Evolutionary conservation across 208 protist species (phyloP).

Genomic region (Blastocrithidia nonstop): DNA sequence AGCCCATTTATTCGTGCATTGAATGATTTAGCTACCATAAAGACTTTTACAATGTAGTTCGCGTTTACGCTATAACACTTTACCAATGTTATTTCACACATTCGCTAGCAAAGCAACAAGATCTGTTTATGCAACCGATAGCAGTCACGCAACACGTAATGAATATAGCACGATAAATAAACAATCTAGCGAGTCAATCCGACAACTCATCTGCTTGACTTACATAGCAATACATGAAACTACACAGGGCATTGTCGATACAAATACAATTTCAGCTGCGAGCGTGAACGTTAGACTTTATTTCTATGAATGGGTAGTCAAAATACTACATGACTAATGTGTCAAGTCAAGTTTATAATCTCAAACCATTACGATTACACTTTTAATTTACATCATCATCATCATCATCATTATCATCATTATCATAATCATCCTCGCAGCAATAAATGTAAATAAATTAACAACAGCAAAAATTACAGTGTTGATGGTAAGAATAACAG

Average conservation of each 20-base stretch:
- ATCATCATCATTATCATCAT: too few species aligned
- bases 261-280: slow-evolving; percentile 58
- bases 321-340: slow-evolving; percentile 34
- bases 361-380: slow-evolving; percentile 62
- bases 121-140: slow-evolving; percentile 46
- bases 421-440: too few species aligned
- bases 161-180: slow-evolving; percentile 37
- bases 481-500: too few species aligned
- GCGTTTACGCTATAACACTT: too few species aligned
- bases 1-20: too few species aligned
- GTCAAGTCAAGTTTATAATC: slow-evolving; percentile 62
- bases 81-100: slow-evolving; percentile 38
- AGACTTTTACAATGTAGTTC: too few species aligned
- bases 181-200: slow-evolving; percentile 31
- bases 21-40: too few species aligned
- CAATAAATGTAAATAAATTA: too few species aligned
- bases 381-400: too few species aligned
- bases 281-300: slow-evolving; percentile 69
- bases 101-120: slow-evolving; percentile 36
- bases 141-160: slow-evolving; percentile 34
- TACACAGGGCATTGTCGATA: slow-evolving; percentile 39
- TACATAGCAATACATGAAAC: slow-evolving; percentile 37
- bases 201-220: slow-evolving; percentile 54
- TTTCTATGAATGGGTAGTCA: slow-evolving; percentile 52
- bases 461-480: too few species aligned